Conservation (phyloP, 805 yeast genomes). For the Metschnikowia kofuensis region DNA sequence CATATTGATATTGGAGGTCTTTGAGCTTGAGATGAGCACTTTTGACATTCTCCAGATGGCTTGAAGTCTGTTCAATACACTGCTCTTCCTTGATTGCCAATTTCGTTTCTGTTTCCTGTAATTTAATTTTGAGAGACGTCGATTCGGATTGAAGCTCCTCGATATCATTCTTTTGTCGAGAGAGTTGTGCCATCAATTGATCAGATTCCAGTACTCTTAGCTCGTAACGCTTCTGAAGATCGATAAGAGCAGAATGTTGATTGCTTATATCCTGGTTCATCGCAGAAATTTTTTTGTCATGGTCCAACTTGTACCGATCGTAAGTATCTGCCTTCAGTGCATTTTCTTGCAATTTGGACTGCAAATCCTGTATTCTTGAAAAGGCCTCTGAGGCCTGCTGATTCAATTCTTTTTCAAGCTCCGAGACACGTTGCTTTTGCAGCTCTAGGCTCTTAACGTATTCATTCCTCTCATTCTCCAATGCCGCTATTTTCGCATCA, state of each 20-base stretch:
- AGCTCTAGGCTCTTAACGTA: conserved; percentile 20
- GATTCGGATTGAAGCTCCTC: neutral
- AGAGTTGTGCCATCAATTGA: conserved; percentile 11
- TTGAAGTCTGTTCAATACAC: conserved; percentile 21
- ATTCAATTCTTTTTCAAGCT: conserved; percentile 5
- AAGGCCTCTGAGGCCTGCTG: conserved; percentile 4
- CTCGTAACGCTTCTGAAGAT: conserved; percentile 51
- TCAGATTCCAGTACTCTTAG: conserved; percentile 13
- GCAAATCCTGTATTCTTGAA: conserved; percentile 18
- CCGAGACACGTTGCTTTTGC: conserved; percentile 7
- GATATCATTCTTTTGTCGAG: conserved; percentile 10
- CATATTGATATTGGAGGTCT: conserved; percentile 66
- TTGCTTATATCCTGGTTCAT: conserved; percentile 30
- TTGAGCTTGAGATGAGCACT: conserved; percentile 43
- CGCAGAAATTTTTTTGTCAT: conserved; percentile 27
- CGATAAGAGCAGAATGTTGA: conserved; percentile 47
- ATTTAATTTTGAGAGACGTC: conserved; percentile 3
- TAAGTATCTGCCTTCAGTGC: conserved; percentile 35
- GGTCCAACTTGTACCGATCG: conserved; percentile 32
- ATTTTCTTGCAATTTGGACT: conserved; percentile 18
- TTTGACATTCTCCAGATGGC: conserved; percentile 36
- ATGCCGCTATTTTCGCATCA: conserved; percentile 20
- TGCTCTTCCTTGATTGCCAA: conserved; percentile 36
- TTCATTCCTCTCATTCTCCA: conserved; percentile 25
- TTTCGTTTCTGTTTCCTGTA: conserved; percentile 35